phyloP scores from a whole-genome alignment of 2,329 filamentous ascomycete species.

The Aspergillus udagawae region DNA sequence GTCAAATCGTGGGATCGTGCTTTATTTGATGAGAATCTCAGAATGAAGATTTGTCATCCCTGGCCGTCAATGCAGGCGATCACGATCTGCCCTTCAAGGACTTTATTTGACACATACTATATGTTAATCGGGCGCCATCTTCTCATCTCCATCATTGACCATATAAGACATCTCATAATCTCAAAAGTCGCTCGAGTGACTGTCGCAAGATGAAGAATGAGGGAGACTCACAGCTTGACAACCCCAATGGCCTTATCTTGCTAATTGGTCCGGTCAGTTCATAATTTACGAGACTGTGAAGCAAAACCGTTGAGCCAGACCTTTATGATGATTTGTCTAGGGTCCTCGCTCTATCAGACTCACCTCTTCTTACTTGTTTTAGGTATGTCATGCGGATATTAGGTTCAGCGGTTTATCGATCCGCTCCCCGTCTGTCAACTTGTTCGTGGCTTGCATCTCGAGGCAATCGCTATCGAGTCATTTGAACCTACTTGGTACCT shows the following conservation, averaged over 20 bases:
- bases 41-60: not conserved
- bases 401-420: conserved; percentile 33
- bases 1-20: not conserved
- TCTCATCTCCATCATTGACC: not conserved
- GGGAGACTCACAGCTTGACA: not conserved
- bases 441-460: conserved; percentile 10
- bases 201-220: not conserved
- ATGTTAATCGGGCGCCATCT: not conserved
- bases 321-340: conserved; percentile 7
- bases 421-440: conserved; percentile 26
- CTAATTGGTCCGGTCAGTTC: too few relatives aligned
- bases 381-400: conserved; percentile 30
- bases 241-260: not conserved
- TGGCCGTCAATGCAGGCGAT: not conserved
- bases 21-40: not conserved
- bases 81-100: conserved; percentile 7
- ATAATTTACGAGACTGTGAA: not conserved
- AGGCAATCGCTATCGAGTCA: not conserved
- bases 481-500: not conserved
- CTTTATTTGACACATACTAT: not conserved
- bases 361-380: not conserved
- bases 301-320: conserved; percentile 12
- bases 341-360: not conserved
- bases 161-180: not conserved
- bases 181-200: not conserved